These are phyloP conservation scores for Ceratocystis lukuohia DNA, from an alignment of 2,329 filamentous ascomycete genomes.

Conservation along the genomic window DNA sequence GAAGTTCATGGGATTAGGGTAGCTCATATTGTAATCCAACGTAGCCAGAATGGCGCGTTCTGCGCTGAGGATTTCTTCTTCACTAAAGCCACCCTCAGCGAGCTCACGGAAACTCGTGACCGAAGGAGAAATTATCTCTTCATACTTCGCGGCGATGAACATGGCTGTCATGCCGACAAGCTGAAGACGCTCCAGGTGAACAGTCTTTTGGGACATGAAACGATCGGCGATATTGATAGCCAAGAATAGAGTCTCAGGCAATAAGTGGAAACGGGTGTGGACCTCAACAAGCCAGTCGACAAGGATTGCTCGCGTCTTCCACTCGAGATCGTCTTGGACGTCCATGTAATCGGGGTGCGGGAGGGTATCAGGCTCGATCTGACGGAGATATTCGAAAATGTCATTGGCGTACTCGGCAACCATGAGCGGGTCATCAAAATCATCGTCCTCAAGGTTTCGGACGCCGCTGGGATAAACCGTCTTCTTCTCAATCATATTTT, in stretches of 20 bases:
- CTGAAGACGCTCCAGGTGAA: conserved; percentile 90
- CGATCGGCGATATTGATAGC: conserved; percentile 97
- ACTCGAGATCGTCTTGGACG: conserved; percentile 86
- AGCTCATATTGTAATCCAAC: conserved; percentile 93
- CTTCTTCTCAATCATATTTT: conserved; percentile 24
- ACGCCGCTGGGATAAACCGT: conserved; percentile 27
- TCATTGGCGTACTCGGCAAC: conserved; percentile 93
- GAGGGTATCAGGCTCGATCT: conserved; percentile 64
- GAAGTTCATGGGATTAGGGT: conserved; percentile 99
- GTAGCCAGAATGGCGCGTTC: conserved; percentile 87
- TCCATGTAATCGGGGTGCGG: conserved; percentile 93
- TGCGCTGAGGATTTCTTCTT: conserved; percentile 91
- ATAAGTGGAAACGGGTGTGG: conserved; percentile 86
- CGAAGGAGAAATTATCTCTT: conserved; percentile 92
- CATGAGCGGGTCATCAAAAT: conserved; percentile 90
- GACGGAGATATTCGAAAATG: conserved; percentile 89
- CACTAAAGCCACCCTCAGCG: conserved; percentile 89
- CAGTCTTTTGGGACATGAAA: conserved; percentile 88
- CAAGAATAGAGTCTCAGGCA: conserved; percentile 92
- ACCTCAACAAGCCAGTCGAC: conserved; percentile 98
- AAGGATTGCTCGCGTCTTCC: conserved; percentile 96
- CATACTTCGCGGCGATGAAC: conserved; percentile 99
- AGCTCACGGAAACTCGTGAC: conserved; percentile 96
- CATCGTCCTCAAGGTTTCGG: conserved; percentile 68
- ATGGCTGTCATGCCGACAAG: conserved; percentile 95